Evolutionary conservation across 2,329 filamentous ascomycete genomes (phyloP).

Genomic region (Diaporthe caulivora): DNA sequence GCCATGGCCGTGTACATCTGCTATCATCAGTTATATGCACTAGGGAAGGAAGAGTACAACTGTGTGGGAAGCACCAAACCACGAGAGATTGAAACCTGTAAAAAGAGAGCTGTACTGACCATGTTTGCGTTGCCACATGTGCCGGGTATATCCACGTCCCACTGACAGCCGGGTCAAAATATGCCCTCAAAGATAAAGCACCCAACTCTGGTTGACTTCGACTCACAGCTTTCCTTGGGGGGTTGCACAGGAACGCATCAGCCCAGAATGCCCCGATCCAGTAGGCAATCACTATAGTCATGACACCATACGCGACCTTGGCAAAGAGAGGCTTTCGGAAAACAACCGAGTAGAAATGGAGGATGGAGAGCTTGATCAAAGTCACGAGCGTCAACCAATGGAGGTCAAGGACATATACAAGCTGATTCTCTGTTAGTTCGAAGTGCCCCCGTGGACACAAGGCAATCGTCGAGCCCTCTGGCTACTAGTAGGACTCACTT

Average conservation of each 20-base stretch:
- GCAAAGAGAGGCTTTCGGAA: neutral
- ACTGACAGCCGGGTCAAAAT: neutral
- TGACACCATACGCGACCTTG: neutral
- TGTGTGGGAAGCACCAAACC: neutral
- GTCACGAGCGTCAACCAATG: slow-evolving; percentile 24
- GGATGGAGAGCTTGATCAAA: slow-evolving; percentile 1
- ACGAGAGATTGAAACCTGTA: no score
- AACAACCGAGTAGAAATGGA: slow-evolving; percentile 8
- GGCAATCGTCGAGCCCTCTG: neutral
- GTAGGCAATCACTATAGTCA: neutral
- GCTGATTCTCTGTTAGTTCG: neutral
- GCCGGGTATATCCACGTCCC: neutral
- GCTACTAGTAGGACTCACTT: neutral
- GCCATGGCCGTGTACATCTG: slow-evolving; percentile 27
- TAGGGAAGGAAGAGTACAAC: no score
- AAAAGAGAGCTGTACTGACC: neutral
- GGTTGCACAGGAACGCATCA: slow-evolving; percentile 18
- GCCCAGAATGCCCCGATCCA: slow-evolving; percentile 13
- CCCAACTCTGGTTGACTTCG: neutral
- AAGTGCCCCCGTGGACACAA: neutral
- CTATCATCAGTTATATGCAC: neutral
- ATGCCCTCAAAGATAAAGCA: neutral
- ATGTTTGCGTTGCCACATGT: slow-evolving; percentile 23
- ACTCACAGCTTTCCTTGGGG: slow-evolving; percentile 17
- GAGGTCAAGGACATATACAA: slow-evolving; percentile 14